Evolutionary conservation across 352 stramenopile genomes (phyloP).

Genomic region (Thalassiosira exigua): DNA sequence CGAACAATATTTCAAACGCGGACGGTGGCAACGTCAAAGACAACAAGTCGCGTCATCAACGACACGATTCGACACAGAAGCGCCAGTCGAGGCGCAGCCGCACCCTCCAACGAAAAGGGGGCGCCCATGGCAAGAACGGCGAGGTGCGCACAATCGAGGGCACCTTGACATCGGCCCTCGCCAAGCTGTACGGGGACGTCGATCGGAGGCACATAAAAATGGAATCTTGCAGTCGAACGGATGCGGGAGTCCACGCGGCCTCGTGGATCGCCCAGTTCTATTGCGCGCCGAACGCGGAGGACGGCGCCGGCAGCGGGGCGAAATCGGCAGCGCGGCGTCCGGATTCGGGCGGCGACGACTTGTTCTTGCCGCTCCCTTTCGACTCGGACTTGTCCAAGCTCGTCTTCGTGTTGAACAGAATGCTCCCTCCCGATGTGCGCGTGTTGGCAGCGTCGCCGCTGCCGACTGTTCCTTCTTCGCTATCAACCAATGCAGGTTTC

Average conservation of each 20-base stretch:
- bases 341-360: slow-evolving; percentile 46
- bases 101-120: slow-evolving; percentile 49
- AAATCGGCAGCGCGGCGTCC: slow-evolving; percentile 28
- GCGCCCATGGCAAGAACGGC: slow-evolving; percentile 14
- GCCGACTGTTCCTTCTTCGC: slow-evolving; percentile 25
- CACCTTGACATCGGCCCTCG: slow-evolving; percentile 47
- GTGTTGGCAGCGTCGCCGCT: slow-evolving; percentile 60
- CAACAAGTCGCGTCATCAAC: slow-evolving; percentile 1
- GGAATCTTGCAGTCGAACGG: slow-evolving; percentile 77
- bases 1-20: slow-evolving; percentile 20
- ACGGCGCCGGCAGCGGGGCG: background rate
- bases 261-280: slow-evolving; percentile 77
- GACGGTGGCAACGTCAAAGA: slow-evolving; percentile 16
- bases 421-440: slow-evolving; percentile 74
- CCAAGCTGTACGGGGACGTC: slow-evolving; percentile 82
- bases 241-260: slow-evolving; percentile 78
- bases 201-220: slow-evolving; percentile 66
- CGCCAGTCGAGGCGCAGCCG: slow-evolving; percentile 50
- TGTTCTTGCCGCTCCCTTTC: slow-evolving; percentile 68
- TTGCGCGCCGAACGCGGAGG: slow-evolving; percentile 29
- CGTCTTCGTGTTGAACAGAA: slow-evolving; percentile 80
- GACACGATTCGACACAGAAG: slow-evolving; percentile 20
- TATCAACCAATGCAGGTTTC: background rate
- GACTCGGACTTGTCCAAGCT: slow-evolving; percentile 67
- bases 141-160: slow-evolving; percentile 49